Conservation (phyloP, 768 basidiomycete species). For the Flagelloscypha sp. region DNA sequence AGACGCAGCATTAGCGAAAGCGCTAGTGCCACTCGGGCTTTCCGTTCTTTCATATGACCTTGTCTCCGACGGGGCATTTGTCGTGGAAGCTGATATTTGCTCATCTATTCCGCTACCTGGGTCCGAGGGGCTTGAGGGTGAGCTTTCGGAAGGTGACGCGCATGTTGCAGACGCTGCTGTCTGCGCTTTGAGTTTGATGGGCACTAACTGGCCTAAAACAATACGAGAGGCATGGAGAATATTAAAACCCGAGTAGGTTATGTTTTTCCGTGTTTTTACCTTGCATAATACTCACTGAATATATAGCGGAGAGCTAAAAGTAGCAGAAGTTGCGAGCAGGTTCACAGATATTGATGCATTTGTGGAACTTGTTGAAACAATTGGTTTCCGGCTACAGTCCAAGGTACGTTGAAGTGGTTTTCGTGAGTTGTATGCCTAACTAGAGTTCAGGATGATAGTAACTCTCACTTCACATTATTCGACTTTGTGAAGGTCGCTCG, state of each 20-base stretch:
- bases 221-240: conserved; percentile 87
- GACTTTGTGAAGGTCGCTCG: conserved; percentile 62
- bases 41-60: conserved; percentile 76
- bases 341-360: conserved; percentile 67
- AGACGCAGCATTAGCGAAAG: conserved; percentile 79
- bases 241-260: conserved; percentile 66
- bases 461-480: conserved; percentile 81
- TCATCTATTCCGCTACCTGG: conserved; percentile 78
- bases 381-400: conserved; percentile 66
- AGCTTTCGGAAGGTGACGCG: conserved; percentile 43
- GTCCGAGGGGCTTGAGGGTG: conserved; percentile 38
- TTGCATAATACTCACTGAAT: conserved; percentile 7
- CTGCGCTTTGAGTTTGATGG: conserved; percentile 95
- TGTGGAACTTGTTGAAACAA: conserved; percentile 44
- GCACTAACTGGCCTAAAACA: conserved; percentile 90
- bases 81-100: conserved; percentile 89
- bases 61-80: conserved; percentile 63
- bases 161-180: conserved; percentile 87
- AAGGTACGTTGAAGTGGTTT: conserved; percentile 54
- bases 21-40: conserved; percentile 60
- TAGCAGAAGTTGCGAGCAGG: conserved; percentile 86
- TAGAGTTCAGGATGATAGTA: conserved; percentile 57
- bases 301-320: conserved; percentile 67
- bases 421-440: background rate
- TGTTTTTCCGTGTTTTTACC: conserved; percentile 3